Base-by-base conservation (phyloP, 1,284 basidiomycete genomes). In the Neolentinus lepideus region DNA sequence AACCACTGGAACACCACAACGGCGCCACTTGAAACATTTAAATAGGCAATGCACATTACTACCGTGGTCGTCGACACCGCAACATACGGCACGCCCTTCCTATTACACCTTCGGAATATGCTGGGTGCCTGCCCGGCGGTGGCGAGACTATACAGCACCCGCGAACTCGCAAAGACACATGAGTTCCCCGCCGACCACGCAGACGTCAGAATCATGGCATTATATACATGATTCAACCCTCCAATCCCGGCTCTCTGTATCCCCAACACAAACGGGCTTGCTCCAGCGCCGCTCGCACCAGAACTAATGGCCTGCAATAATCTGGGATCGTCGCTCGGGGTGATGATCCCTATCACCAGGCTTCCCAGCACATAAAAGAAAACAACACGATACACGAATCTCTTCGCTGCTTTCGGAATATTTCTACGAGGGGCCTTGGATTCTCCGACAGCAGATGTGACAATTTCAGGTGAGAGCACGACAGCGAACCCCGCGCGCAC, bases 111-210 rank as follows among this genome's bases (percentile, higher is more conserved):
- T 2, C 77, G 61, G 61, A 90, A 74, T 59, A 84, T 68, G 58
- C 66, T 75, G 0, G 88, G 88, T 1, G 88, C 85, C 67, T 92
- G 88, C 1, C 87, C 84, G 55, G 88, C 83, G 48, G 90, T 71
- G 0, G 90, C 81, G 27, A 95, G 76, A 38, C 90, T 91, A 66
- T 93, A 94, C 26, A 94, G 74, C 22, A 91, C 85, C 63, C 94
- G 86, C 9, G 89, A 91, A 0, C 88, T 75, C 56, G 86, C 84
- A 75, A 90, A 96, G 38, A 94, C 67, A 74, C 81, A 86, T 26
- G 85, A 87, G 71, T 90, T 93, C 47, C 85, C 88, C 2, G 93
- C 89, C 6, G 89, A 92, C 78, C 93, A 92, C 1, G 92, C 92
- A 52, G 78, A 83, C 25, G 80, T 80, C 68, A 85, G 84, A 64